A percentile compares a stretch with the other conserved stretches of the same genome.
Evolutionary conservation across 441 rosid species (phyloP).

Genomic region (Erodium moschatum): DNA sequence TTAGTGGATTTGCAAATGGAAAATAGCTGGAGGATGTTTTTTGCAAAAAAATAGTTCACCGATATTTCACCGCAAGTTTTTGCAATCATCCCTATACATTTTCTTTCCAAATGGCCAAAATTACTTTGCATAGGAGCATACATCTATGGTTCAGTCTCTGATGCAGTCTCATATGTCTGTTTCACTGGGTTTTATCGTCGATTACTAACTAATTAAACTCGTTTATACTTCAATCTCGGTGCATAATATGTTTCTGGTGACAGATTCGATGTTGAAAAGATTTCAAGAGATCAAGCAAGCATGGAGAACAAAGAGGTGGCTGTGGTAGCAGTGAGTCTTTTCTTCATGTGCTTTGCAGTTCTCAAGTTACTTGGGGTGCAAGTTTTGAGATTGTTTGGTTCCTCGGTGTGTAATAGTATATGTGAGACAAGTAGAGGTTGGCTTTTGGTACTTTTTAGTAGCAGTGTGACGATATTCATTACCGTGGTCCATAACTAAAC

Average conservation of each 20-base stretch:
- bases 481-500: conserved; percentile 40
- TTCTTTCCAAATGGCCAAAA: no score
- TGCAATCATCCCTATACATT: no score
- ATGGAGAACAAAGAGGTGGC: conserved; percentile 64
- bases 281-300: conserved; percentile 46
- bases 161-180: no score
- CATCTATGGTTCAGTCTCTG: no score
- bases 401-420: conserved; percentile 29
- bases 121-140: no score
- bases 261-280: conserved; percentile 61
- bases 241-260: conserved; percentile 1
- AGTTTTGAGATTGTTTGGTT: conserved; percentile 29
- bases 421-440: conserved; percentile 52
- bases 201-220: background rate
- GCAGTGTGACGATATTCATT: conserved; percentile 65
- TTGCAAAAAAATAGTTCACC: no score
- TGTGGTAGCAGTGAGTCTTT: conserved; percentile 50
- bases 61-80: no score
- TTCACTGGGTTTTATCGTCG: background rate
- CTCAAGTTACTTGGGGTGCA: conserved; percentile 47
- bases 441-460: conserved; percentile 65
- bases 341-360: conserved; percentile 48
- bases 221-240: background rate
- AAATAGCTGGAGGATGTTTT: no score
- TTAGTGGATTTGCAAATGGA: no score